Conservation (phyloP, 2,329 filamentous ascomycete genomes). For the Nemania serpens region DNA sequence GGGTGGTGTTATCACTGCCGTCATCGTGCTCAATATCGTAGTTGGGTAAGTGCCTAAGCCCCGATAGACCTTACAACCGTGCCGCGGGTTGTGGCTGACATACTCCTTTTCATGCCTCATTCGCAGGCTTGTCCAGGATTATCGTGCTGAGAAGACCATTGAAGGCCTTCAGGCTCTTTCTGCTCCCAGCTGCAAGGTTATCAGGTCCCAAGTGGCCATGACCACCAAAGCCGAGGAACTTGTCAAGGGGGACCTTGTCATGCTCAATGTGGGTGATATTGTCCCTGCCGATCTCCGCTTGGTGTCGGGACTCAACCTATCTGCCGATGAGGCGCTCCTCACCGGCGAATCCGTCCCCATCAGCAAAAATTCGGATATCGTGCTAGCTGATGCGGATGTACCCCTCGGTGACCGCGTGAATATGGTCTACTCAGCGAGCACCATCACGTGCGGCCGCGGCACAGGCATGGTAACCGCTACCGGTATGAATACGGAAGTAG, state of each 20-base stretch:
- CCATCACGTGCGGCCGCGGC: conserved; percentile 72
- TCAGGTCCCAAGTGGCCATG: conserved; percentile 57
- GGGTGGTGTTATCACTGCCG: conserved; percentile 65
- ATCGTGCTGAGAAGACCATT: conserved; percentile 65
- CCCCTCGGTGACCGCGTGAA: conserved; percentile 73
- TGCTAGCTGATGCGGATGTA: conserved; percentile 58
- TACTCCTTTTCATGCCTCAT: conserved; percentile 19
- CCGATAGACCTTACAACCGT: not conserved
- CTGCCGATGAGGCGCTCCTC: conserved; percentile 75
- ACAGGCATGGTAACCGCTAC: conserved; percentile 71
- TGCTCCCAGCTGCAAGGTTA: conserved; percentile 63
- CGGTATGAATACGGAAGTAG: conserved; percentile 77
- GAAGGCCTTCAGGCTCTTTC: conserved; percentile 63
- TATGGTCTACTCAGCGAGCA: conserved; percentile 72
- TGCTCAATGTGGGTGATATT: conserved; percentile 67
- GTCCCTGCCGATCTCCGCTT: conserved; percentile 71
- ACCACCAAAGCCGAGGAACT: conserved; percentile 60
- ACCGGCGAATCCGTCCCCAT: conserved; percentile 76
- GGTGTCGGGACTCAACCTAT: conserved; percentile 71
- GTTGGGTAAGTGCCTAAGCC: conserved; percentile 57
- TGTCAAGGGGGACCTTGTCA: conserved; percentile 69
- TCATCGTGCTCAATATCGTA: conserved; percentile 69
- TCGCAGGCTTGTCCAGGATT: conserved; percentile 62
- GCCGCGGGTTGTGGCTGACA: too few relatives aligned
- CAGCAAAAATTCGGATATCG: conserved; percentile 63